phyloP scores from a whole-genome alignment of 176 grass and related monocot genomes.

The maize (Zea mays) region Zm-B73-REFERENCE-NAM-5.0 NC_050100.1:58207501-58208000 shows the following conservation, averaged over 20 bases:
- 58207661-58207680: neutral
- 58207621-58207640: neutral
- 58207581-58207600: conserved; percentile 47
- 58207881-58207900: neutral
- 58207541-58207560: conserved; percentile 92
- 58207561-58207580: conserved; percentile 83
- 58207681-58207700: conserved; percentile 3
- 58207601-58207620: conserved; percentile 14
- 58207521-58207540: conserved; percentile 96
- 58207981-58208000: too few species aligned
- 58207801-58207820: neutral
- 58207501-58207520: conserved; percentile 93
- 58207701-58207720: neutral
- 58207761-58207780: neutral
- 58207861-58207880: neutral
- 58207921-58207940: neutral
- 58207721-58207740: neutral
- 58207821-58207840: neutral
- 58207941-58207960: neutral
- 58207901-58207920: neutral
- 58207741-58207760: neutral
- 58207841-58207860: neutral
- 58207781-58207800: conserved; percentile 1
- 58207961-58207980: too few species aligned
- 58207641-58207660: neutral